phyloP scores from a whole-genome alignment of 2,329 filamentous ascomycete genomes.

The Fusarium tricinctum region DNA sequence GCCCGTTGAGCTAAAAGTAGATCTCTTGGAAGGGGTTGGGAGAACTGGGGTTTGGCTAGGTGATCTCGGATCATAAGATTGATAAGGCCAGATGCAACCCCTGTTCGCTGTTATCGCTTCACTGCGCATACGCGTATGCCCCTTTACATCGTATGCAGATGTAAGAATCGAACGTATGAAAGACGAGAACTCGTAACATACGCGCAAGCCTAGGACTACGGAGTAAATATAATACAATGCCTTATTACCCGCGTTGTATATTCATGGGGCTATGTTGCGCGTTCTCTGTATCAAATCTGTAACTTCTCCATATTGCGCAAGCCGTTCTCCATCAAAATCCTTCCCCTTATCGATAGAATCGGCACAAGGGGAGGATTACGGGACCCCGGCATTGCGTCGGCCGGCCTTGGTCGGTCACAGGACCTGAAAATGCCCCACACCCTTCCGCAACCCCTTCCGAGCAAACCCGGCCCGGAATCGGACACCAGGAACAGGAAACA shows the following conservation, averaged over 20 bases:
- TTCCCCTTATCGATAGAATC: slow-evolving; percentile 29
- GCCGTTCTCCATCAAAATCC: slow-evolving; percentile 13
- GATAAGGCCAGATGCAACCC: slow-evolving; percentile 38
- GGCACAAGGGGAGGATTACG: slow-evolving; percentile 36
- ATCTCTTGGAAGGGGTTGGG: slow-evolving; percentile 24
- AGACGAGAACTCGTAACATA: slow-evolving; percentile 29
- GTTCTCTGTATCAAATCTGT: slow-evolving; percentile 31
- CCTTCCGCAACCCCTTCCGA: slow-evolving; percentile 48
- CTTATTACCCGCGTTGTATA: slow-evolving; percentile 5
- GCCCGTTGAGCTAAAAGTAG: slow-evolving; percentile 33
- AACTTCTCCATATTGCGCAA: slow-evolving; percentile 27
- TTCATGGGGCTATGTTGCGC: slow-evolving; percentile 24
- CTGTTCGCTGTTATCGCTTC: slow-evolving; percentile 18
- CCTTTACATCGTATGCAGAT: slow-evolving; percentile 1
- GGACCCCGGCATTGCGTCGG: slow-evolving; percentile 34
- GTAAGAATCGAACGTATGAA: slow-evolving; percentile 22
- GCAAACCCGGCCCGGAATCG: slow-evolving; percentile 38
- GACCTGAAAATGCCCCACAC: slow-evolving; percentile 32
- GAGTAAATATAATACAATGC: not conserved
- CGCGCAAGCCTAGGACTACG: slow-evolving; percentile 21
- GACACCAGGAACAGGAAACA: slow-evolving; percentile 30
- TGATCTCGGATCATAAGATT: slow-evolving; percentile 49
- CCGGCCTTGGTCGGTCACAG: slow-evolving; percentile 40
- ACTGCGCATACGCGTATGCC: slow-evolving; percentile 29
- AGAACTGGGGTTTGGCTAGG: slow-evolving; percentile 29